Conservation (phyloP, 2,329 filamentous ascomycete genomes). For the Pseudophaeomoniella oleicola region DNA sequence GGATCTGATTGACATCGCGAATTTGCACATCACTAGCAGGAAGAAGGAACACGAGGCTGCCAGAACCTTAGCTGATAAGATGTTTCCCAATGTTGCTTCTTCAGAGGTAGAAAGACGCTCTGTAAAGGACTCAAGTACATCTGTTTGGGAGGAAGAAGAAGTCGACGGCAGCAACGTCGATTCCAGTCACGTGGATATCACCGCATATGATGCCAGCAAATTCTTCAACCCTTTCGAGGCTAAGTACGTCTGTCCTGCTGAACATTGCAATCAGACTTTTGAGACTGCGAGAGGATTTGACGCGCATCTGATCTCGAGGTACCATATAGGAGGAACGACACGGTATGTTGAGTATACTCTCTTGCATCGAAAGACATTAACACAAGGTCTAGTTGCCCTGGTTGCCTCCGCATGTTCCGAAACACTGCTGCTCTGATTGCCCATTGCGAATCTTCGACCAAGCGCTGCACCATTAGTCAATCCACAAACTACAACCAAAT, state of each 20-base stretch:
- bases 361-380: not conserved
- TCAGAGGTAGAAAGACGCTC: not conserved
- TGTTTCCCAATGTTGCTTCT: not conserved
- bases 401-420: constrained; percentile 23
- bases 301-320: constrained; percentile 16
- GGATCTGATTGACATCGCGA: not conserved
- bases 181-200: not conserved
- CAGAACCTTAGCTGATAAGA: not conserved
- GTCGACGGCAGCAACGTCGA: constrained; percentile 1
- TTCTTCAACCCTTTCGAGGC: constrained; percentile 17
- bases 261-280: constrained; percentile 16
- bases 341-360: constrained; percentile 4
- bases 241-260: constrained; percentile 17
- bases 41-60: not conserved
- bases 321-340: constrained; percentile 11
- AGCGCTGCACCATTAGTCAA: constrained; percentile 19
- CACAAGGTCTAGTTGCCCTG: constrained; percentile 20
- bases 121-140: constrained; percentile 1
- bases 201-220: constrained; percentile 11
- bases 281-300: constrained; percentile 14
- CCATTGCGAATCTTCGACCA: constrained; percentile 22
- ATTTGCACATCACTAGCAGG: too few relatives aligned
- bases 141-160: constrained; percentile 1
- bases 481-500: constrained; percentile 17
- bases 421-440: constrained; percentile 22